These are phyloP conservation scores for Quercus alba DNA, from an alignment of 306 rosid genomes.

Conservation along the genomic window DNA sequence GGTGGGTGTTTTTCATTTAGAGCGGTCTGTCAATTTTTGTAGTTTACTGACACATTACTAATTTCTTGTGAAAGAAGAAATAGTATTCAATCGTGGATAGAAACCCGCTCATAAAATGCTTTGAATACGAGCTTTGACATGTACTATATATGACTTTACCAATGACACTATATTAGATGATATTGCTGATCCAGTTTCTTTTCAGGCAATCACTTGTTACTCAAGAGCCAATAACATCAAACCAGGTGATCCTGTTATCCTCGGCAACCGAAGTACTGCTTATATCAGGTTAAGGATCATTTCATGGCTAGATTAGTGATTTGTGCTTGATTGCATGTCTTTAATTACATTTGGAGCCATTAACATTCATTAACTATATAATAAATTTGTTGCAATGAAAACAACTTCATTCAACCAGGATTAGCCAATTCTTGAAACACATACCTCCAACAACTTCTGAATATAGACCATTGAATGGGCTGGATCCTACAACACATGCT, in stretches of 20 bases:
- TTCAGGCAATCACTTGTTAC: conserved; percentile 84
- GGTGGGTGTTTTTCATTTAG: conserved; percentile 34
- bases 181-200: conserved; percentile 23
- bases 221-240: conserved; percentile 77
- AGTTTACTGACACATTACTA: not conserved
- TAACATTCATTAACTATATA: conserved; percentile 21
- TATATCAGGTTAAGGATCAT: conserved; percentile 64
- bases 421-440: conserved; percentile 57
- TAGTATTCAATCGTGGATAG: not conserved
- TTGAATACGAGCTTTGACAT: not conserved
- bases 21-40: conserved; percentile 1
- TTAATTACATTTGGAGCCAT: conserved; percentile 4
- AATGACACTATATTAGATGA: not conserved
- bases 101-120: not conserved
- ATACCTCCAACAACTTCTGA: conserved; percentile 83
- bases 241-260: conserved; percentile 75
- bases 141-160: not conserved
- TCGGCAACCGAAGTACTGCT: conserved; percentile 77
- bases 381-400: not conserved
- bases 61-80: not conserved
- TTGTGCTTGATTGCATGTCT: not conserved
- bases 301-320: not conserved
- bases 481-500: conserved; percentile 95
- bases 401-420: conserved; percentile 48
- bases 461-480: conserved; percentile 73